These are phyloP conservation scores for Arabidopsis lyrata DNA, from an alignment of 441 rosid genomes.

Conservation along the genomic window DNA sequence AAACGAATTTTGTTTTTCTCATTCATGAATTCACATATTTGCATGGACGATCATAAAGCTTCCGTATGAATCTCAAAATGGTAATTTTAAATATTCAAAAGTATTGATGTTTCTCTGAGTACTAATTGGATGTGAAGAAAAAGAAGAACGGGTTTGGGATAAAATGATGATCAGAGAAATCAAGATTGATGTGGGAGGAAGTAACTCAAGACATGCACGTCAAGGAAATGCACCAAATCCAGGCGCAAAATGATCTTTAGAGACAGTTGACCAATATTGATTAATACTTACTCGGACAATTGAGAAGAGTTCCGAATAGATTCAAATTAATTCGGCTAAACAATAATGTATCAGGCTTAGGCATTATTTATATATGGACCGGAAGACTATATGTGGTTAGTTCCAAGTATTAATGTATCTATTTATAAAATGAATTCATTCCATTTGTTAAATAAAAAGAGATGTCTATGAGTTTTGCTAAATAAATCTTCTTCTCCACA, in stretches of 20 bases:
- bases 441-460: neutral
- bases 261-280: neutral
- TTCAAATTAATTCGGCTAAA: neutral
- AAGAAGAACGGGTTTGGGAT: neutral
- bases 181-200: conserved; percentile 8
- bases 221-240: conserved; percentile 13
- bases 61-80: neutral
- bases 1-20: neutral
- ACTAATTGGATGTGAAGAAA: neutral
- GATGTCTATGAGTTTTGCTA: neutral
- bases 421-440: neutral
- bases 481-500: neutral
- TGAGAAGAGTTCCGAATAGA: neutral
- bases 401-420: neutral
- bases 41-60: neutral
- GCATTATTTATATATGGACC: too few species aligned
- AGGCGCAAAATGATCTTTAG: conserved; percentile 24
- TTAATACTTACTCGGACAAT: neutral
- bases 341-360: too few species aligned
- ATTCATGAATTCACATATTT: conserved; percentile 7
- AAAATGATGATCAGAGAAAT: neutral
- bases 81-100: neutral
- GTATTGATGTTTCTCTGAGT: neutral
- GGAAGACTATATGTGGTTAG: neutral
- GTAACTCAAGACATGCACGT: conserved; percentile 12